A percentile compares a stretch with the other conserved stretches of the same genome.
phyloP scores from a whole-genome alignment of 768 basidiomycete genomes.

The Lentinula guzmanii region DNA sequence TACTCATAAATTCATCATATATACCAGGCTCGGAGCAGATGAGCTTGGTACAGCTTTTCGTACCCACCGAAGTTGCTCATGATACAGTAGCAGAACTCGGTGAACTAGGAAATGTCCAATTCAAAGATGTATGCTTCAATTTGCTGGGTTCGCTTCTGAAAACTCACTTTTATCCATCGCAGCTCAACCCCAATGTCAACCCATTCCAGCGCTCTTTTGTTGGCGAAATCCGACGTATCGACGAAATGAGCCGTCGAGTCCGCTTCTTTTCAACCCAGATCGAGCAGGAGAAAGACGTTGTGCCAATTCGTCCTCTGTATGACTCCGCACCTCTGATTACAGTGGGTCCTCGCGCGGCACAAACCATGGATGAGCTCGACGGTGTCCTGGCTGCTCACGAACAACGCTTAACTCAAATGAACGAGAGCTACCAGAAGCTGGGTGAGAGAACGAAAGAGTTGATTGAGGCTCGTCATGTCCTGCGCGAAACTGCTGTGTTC shows the following conservation, averaged over 20 bases:
- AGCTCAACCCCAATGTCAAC: conserved; percentile 94
- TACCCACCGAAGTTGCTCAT: conserved; percentile 96
- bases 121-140: conserved; percentile 76
- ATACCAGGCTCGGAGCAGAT: conserved; percentile 88
- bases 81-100: conserved; percentile 94
- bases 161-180: conserved; percentile 9
- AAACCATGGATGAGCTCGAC: conserved; percentile 91
- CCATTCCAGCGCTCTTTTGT: conserved; percentile 99
- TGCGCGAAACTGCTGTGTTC: conserved; percentile 93
- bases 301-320: conserved; percentile 79
- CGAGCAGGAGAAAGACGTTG: conserved; percentile 73
- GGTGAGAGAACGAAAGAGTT: conserved; percentile 83
- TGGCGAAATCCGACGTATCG: conserved; percentile 89
- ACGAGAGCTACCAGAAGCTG: conserved; percentile 84
- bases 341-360: conserved; percentile 87
- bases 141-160: not conserved
- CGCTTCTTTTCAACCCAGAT: conserved; percentile 88
- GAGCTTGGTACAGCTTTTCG: conserved; percentile 96
- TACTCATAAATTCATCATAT: not conserved
- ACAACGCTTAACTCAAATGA: conserved; percentile 80
- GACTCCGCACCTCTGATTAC: conserved; percentile 86
- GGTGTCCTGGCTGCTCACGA: conserved; percentile 85
- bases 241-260: conserved; percentile 93
- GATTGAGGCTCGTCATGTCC: conserved; percentile 89
- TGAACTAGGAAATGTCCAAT: conserved; percentile 92